Evolutionary conservation across 2,329 filamentous ascomycete species (phyloP).

Genomic region (Colletotrichum tamarilloi): DNA sequence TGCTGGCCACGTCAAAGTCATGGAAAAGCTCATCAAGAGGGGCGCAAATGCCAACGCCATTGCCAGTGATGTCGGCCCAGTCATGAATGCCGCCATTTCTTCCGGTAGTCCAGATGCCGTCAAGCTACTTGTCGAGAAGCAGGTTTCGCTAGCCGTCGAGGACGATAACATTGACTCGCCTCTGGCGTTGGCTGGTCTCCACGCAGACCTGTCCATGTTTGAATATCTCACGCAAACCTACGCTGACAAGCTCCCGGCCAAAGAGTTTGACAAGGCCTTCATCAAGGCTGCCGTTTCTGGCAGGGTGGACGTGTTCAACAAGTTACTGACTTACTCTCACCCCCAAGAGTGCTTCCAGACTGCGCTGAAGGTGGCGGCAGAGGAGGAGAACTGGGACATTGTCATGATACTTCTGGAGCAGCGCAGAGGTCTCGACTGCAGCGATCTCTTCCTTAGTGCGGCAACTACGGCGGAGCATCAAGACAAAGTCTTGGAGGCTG

Average conservation of each 20-base stretch:
- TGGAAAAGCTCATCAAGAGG: slow-evolving; percentile 51
- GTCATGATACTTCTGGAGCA: slow-evolving; percentile 48
- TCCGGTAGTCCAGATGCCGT: slow-evolving; percentile 54
- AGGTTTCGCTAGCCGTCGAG: slow-evolving; percentile 48
- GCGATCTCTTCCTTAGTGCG: slow-evolving; percentile 46
- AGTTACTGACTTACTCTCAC: slow-evolving; percentile 49
- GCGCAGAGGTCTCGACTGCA: slow-evolving; percentile 46
- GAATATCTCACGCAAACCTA: slow-evolving; percentile 54
- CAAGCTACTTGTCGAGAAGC: slow-evolving; percentile 50
- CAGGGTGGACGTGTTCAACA: slow-evolving; percentile 53
- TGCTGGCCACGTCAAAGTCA: slow-evolving; percentile 51
- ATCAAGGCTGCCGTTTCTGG: slow-evolving; percentile 51
- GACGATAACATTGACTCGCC: slow-evolving; percentile 45
- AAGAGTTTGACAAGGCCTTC: slow-evolving; percentile 53
- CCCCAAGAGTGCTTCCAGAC: slow-evolving; percentile 44
- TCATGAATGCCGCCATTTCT: slow-evolving; percentile 54
- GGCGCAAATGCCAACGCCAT: slow-evolving; percentile 50
- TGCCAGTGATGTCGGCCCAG: slow-evolving; percentile 42
- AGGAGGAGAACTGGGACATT: slow-evolving; percentile 51
- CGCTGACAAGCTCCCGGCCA: slow-evolving; percentile 48
- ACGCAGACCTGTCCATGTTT: slow-evolving; percentile 53
- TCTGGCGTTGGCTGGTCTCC: slow-evolving; percentile 49
- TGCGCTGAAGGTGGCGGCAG: slow-evolving; percentile 46
- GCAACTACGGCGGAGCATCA: slow-evolving; percentile 47
- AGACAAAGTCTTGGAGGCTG: slow-evolving; percentile 47